Percentiles rank a stretch among this genome's conserved stretches.
Evolutionary conservation across 73 alveolate species (phyloP).

Genomic region (Effrenium voratum): DNA sequence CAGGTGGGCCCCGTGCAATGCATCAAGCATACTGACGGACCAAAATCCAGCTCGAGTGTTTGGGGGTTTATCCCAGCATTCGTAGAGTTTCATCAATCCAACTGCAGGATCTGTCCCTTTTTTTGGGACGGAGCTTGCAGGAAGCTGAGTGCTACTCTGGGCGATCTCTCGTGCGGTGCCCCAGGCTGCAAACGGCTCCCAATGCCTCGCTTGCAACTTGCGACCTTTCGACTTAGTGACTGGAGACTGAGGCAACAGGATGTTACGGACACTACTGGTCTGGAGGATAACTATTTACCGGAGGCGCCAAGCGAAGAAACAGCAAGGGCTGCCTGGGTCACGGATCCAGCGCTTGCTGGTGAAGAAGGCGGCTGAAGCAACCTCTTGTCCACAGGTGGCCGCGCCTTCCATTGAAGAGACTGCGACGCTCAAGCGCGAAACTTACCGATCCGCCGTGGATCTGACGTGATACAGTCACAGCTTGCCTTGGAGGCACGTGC

Average conservation of each 20-base stretch:
- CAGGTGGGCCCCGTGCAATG: conserved; percentile 39
- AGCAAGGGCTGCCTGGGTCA: background rate
- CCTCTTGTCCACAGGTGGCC: background rate
- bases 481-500: conserved; percentile 48
- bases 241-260: conserved; percentile 8
- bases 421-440: conserved; percentile 32
- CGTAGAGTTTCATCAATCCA: too few relatives aligned
- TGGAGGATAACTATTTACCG: conserved; percentile 54
- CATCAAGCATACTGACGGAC: too few relatives aligned
- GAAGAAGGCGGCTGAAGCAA: background rate
- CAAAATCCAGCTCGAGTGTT: too few relatives aligned
- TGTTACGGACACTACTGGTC: conserved; percentile 57
- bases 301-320: conserved; percentile 6
- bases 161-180: conserved; percentile 51
- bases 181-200: background rate
- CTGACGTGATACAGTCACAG: too few relatives aligned
- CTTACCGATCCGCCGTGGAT: background rate
- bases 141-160: conserved; percentile 83
- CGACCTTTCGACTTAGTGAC: background rate
- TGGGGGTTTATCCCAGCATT: too few relatives aligned
- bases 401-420: conserved; percentile 57
- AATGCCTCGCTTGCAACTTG: background rate
- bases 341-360: background rate
- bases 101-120: too few relatives aligned
- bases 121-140: too few relatives aligned